Base-by-base conservation (phyloP, 441 rosid genomes). In the Jatropha podagrica region DNA sequence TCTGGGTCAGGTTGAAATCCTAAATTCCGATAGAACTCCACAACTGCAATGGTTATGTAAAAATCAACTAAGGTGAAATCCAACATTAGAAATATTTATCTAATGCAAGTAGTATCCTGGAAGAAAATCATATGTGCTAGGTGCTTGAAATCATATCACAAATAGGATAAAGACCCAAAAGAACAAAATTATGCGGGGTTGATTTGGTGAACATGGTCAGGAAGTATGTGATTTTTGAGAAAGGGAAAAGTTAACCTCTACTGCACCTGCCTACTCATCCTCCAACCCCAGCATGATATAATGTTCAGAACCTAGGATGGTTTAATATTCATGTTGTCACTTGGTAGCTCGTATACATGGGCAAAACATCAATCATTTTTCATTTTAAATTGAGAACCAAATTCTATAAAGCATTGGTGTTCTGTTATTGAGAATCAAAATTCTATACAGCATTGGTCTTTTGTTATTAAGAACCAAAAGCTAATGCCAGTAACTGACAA, bases 1-100 rank as follows among this genome's bases (percentile, higher is more conserved):
- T 95, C 98, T 46, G 98, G 99, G 78, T 95, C 99, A 52, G 98
- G 89, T 74, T 95, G 91, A 76, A 95, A 95, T 20, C 99, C 99
- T 77, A 95, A 82, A 75, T 93, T 93, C 77, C 79, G 91, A 83
- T 95, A 95, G 87, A 95, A 95, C 59, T 92, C 99, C 80, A 95
- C 96, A 77, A 95, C 98, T 93, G 86, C 89, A 83, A 65, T 18
- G 51, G 40, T 49, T 63, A 49, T 23, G 11, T 18, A 56, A n/a
- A 56, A 56, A 56, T 1, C 8, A 68, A 49, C 40, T n/a, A 62
- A 67, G 59, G 72, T 51, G 41, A 80, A 41, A 52, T 54, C 52
- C 38, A 20, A 20, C 13, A 17, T 55, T 51, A 14, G 41, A 44
- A 38, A 26, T 14, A 5, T 7, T 40, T 18, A 14, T 27, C 18